phyloP scores from a whole-genome alignment of 2,329 filamentous ascomycete species.

The Curvularia spicifera region DNA sequence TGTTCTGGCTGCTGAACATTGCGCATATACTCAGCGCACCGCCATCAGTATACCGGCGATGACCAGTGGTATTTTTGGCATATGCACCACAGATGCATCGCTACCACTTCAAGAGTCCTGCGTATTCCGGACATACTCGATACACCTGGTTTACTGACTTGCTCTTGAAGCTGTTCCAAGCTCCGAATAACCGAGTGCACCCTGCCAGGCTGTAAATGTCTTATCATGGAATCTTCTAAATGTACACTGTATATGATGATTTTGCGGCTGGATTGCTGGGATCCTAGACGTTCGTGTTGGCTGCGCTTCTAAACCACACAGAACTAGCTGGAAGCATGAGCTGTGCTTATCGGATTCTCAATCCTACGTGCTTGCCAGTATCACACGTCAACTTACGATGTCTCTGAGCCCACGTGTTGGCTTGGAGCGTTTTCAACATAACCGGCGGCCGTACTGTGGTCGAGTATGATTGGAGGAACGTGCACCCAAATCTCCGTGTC shows the following conservation, averaged over 20 bases:
- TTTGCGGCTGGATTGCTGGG: conserved; percentile 13
- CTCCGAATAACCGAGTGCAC: neutral
- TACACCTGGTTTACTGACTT: neutral
- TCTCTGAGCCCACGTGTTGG: neutral
- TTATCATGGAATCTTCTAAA: neutral
- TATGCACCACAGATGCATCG: conserved; percentile 9
- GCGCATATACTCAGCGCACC: neutral
- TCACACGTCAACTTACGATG: neutral
- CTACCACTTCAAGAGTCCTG: neutral
- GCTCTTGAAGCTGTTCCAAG: neutral
- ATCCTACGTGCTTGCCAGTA: neutral
- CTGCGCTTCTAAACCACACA: conserved; percentile 17
- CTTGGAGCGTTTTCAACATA: neutral
- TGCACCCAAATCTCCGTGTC: conserved; percentile 2
- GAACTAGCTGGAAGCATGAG: conserved; percentile 17
- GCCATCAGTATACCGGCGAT: conserved; percentile 14
- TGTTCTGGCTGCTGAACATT: neutral
- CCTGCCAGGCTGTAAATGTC: neutral
- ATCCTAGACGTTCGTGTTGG: conserved; percentile 17
- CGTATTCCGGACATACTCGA: neutral
- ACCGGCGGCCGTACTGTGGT: neutral
- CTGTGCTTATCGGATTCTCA: neutral
- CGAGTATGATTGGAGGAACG: conserved; percentile 23
- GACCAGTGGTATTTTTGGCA: conserved; percentile 19
- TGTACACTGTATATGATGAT: conserved; percentile 4